Evolutionary conservation across 345 rosid species (phyloP).

Genomic region (Arabidopsis arenosa): DNA sequence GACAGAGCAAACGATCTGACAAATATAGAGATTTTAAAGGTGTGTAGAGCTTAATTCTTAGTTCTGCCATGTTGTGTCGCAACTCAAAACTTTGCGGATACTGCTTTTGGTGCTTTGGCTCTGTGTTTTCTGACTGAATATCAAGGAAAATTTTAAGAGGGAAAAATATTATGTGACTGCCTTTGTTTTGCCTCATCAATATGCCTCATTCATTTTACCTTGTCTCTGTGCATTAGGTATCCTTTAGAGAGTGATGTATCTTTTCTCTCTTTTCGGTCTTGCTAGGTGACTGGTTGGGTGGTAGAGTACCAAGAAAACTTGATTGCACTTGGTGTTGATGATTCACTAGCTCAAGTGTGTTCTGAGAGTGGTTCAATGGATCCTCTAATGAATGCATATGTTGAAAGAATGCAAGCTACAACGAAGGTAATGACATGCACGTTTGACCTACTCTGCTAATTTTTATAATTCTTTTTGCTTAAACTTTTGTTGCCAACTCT

Average conservation of each 20-base stretch:
- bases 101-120: conserved; percentile 15
- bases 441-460: conserved; percentile 11
- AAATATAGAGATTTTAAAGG: conserved; percentile 98
- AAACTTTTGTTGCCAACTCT: conserved; percentile 22
- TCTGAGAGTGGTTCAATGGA: conserved; percentile 99
- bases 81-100: conserved; percentile 4
- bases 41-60: conserved; percentile 41
- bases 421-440: conserved; percentile 65
- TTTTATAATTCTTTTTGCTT: conserved; percentile 9
- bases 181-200: conserved; percentile 6
- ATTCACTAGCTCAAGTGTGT: conserved; percentile 98
- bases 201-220: conserved; percentile 26
- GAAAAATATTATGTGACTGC: conserved; percentile 5
- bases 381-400: conserved; percentile 97
- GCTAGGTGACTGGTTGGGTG: conserved; percentile 98
- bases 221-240: conserved; percentile 29
- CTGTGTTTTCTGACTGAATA: conserved; percentile 16
- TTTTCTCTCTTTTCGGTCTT: conserved; percentile 42
- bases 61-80: conserved; percentile 24
- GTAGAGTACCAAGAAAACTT: conserved; percentile 98
- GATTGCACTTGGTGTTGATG: conserved; percentile 99
- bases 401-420: conserved; percentile 99
- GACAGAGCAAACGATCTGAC: conserved; percentile 88
- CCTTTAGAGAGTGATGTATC: conserved; percentile 33
- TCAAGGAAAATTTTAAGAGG: background rate